A percentile compares a stretch with the other conserved stretches of the same genome.
Conservation (phyloP, 805 yeast species). For the Ogataea saltuana region DNA sequence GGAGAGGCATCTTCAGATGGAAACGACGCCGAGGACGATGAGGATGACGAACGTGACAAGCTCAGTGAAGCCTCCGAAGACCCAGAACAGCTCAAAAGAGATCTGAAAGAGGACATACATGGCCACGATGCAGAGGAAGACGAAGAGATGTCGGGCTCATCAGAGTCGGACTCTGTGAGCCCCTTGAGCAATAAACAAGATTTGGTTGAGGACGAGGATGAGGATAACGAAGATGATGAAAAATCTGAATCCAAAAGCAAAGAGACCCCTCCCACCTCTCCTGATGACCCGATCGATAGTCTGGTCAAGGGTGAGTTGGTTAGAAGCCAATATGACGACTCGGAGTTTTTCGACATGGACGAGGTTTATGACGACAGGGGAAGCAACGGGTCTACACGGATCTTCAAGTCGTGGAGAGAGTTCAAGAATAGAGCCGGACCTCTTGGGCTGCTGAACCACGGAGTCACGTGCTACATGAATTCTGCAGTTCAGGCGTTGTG, state of each 20-base stretch:
- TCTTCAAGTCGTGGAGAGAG: conserved; percentile 72
- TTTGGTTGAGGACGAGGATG: too few relatives aligned
- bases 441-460: conserved; percentile 80
- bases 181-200: too few relatives aligned
- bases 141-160: too few relatives aligned
- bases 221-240: conserved; percentile 33
- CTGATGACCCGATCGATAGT: conserved; percentile 31
- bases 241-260: conserved; percentile 17
- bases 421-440: conserved; percentile 52
- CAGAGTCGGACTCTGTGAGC: conserved; percentile 7
- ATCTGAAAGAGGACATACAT: conserved; percentile 34
- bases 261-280: conserved; percentile 39
- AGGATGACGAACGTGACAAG: conserved; percentile 12
- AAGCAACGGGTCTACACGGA: conserved; percentile 55
- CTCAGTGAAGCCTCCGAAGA: conserved; percentile 20
- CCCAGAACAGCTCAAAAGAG: conserved; percentile 27
- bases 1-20: conserved; percentile 14
- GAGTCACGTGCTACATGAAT: conserved; percentile 96
- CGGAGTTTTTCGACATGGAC: conserved; percentile 56
- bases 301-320: conserved; percentile 20
- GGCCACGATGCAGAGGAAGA: conserved; percentile 33
- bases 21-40: conserved; percentile 11
- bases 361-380: conserved; percentile 65
- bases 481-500: conserved; percentile 89
- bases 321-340: conserved; percentile 24